phyloP scores from a whole-genome alignment of 805 yeast genomes.

The Zygosaccharomyces lentus region DNA sequence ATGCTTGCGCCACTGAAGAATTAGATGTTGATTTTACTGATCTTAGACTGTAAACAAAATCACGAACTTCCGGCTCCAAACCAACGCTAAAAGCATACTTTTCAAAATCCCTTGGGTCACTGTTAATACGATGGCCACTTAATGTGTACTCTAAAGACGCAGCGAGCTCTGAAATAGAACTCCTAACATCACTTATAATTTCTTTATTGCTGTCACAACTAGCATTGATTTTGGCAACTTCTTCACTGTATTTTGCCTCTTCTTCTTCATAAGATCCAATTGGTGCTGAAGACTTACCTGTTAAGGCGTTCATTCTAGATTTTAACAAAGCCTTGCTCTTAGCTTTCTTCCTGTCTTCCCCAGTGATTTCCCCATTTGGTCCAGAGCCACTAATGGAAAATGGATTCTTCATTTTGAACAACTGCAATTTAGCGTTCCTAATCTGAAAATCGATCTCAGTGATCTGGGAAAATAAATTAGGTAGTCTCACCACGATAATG shows the following conservation, averaged over 20 bases:
- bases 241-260: conserved; percentile 43
- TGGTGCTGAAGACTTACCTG: conserved; percentile 60
- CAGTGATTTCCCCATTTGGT: conserved; percentile 81
- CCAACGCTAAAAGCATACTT: conserved; percentile 84
- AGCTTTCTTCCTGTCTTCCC: conserved; percentile 73
- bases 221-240: conserved; percentile 45
- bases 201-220: conserved; percentile 54
- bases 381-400: conserved; percentile 77
- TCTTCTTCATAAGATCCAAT: conserved; percentile 36
- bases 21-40: neutral
- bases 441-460: conserved; percentile 64
- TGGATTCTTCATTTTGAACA: conserved; percentile 65
- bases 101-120: conserved; percentile 49
- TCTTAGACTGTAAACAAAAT: conserved; percentile 54
- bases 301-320: conserved; percentile 88
- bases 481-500: conserved; percentile 64
- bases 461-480: conserved; percentile 62
- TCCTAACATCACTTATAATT: conserved; percentile 66
- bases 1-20: neutral
- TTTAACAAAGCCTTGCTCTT: conserved; percentile 72
- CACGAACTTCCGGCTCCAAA: conserved; percentile 60
- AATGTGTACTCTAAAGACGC: conserved; percentile 37
- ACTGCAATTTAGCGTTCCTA: conserved; percentile 57
- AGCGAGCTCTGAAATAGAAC: conserved; percentile 59
- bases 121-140: conserved; percentile 22